Evolutionary conservation across 78 protist genomes (phyloP).

Genomic region (Bodo saltans): DNA sequence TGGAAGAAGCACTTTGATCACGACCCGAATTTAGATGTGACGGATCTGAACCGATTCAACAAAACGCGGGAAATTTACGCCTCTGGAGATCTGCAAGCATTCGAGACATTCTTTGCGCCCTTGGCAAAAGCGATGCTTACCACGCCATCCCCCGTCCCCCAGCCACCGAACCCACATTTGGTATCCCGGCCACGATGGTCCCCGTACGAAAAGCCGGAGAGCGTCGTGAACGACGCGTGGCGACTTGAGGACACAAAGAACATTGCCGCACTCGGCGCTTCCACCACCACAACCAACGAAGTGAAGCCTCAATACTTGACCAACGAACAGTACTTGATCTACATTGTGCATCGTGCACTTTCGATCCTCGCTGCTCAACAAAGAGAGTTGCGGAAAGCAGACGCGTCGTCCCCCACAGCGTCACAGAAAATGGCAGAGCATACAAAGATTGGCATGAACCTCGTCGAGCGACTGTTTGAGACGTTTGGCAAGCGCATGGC

Average conservation of each 20-base stretch:
- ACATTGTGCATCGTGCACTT: no score
- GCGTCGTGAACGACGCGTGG: not conserved
- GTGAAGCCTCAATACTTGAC: not conserved
- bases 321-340: not conserved
- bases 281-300: not conserved
- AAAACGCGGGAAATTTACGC: constrained; percentile 9
- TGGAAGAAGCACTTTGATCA: constrained; percentile 19
- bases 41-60: constrained; percentile 23
- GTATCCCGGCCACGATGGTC: not conserved
- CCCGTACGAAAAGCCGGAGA: not conserved
- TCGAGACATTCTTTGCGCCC: not conserved
- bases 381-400: no score
- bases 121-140: not conserved
- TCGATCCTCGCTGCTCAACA: no score
- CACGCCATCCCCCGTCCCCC: constrained; percentile 19
- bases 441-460: not conserved
- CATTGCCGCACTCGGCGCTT: not conserved
- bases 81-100: not conserved
- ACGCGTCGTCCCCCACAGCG: not conserved
- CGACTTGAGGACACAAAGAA: not conserved
- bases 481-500: not conserved
- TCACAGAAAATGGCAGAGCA: not conserved
- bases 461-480: not conserved
- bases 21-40: constrained; percentile 14
- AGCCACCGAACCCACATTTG: not conserved